Conservation (phyloP, 2,329 filamentous ascomycete species). For the Didymella keratinophila region DNA sequence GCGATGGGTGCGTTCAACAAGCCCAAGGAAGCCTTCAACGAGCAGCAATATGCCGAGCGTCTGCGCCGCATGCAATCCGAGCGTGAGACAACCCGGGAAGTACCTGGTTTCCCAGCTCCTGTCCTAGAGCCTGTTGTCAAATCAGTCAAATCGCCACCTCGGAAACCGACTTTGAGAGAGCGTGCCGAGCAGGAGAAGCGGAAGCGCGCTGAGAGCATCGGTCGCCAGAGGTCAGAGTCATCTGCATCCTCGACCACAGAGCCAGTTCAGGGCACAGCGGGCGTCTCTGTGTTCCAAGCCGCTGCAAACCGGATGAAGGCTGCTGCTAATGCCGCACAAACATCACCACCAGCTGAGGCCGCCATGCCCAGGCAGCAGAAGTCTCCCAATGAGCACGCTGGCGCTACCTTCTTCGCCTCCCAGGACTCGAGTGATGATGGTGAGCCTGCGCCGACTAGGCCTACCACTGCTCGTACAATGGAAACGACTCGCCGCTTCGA, state of each 20-base stretch:
- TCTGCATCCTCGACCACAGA: slow-evolving; percentile 36
- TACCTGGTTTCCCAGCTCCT: slow-evolving; percentile 19
- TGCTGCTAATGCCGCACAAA: slow-evolving; percentile 30
- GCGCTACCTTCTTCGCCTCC: slow-evolving; percentile 43
- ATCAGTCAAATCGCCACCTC: slow-evolving; percentile 32
- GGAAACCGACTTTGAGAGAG: slow-evolving; percentile 43
- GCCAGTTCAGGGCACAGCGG: slow-evolving; percentile 41
- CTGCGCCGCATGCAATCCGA: slow-evolving; percentile 82
- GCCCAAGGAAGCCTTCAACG: slow-evolving; percentile 78
- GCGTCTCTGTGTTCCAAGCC: slow-evolving; percentile 58
- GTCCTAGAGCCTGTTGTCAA: slow-evolving; percentile 21
- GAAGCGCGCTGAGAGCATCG: slow-evolving; percentile 40
- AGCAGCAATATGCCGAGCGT: slow-evolving; percentile 82
- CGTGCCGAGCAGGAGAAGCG: slow-evolving; percentile 47
- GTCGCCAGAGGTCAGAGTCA: slow-evolving; percentile 39
- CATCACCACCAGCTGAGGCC: slow-evolving; percentile 20
- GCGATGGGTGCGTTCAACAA: slow-evolving; percentile 76
- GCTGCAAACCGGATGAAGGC: slow-evolving; percentile 55
- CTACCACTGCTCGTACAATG: slow-evolving; percentile 18
- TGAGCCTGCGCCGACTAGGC: slow-evolving; percentile 29
- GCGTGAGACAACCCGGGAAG: slow-evolving; percentile 66
- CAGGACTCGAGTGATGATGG: slow-evolving; percentile 46
- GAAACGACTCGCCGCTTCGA: slow-evolving; percentile 44
- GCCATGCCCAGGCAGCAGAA: slow-evolving; percentile 15
- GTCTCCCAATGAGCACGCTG: slow-evolving; percentile 28